Evolutionary conservation across 306 rosid species (phyloP).

Genomic region (Prunus campanulata): DNA sequence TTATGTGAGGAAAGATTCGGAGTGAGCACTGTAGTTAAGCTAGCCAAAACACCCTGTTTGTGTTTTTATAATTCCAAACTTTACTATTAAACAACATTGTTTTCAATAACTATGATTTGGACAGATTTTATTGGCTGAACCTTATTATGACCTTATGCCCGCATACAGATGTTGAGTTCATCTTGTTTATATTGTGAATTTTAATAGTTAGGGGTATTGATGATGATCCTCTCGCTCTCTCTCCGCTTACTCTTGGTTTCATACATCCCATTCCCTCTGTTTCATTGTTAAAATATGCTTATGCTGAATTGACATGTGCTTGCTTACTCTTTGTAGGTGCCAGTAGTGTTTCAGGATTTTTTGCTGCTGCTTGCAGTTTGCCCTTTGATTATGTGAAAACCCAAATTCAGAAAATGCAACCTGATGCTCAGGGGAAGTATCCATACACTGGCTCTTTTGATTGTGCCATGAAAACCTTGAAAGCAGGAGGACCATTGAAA

Average conservation of each 20-base stretch:
- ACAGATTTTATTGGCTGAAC: not conserved
- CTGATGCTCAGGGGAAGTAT: conserved; percentile 84
- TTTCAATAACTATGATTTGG: not conserved
- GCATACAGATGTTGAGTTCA: not conserved
- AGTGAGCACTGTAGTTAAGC: not conserved
- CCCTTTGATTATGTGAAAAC: conserved; percentile 97
- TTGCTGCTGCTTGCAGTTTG: conserved; percentile 94
- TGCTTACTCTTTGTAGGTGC: conserved; percentile 53
- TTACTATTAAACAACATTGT: not conserved
- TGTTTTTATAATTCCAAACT: not conserved
- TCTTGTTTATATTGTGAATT: not conserved
- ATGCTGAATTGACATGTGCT: conserved; percentile 5
- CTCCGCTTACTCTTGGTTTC: not conserved
- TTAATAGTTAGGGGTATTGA: not conserved
- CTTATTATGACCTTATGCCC: not conserved
- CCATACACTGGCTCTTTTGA: conserved; percentile 90
- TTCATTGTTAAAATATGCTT: not conserved
- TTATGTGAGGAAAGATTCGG: not conserved
- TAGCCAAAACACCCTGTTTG: not conserved
- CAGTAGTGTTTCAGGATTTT: conserved; percentile 85
- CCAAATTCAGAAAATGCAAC: conserved; percentile 98
- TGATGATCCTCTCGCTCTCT: not conserved
- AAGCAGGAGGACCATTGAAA: conserved; percentile 77
- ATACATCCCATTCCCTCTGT: not conserved
- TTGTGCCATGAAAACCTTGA: conserved; percentile 75